Evolutionary conservation across 2,329 filamentous ascomycete genomes (phyloP), one percentile per base, ranked within the genome.

Genomic region (Eutypa lata): DNA sequence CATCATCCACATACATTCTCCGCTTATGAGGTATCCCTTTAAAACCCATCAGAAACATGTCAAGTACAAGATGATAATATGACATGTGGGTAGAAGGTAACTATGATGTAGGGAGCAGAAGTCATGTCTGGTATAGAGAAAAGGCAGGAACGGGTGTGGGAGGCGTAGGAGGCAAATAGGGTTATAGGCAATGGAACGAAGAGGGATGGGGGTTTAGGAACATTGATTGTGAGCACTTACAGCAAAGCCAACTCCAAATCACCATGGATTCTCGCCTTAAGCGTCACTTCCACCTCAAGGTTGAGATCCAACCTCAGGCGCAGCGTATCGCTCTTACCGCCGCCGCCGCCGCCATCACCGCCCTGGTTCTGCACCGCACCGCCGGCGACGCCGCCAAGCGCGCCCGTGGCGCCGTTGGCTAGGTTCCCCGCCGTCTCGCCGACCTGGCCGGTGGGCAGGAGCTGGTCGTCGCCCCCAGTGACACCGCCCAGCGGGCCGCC

Each of bases 211-310:
- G 28, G 54, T 10, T 31, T 31, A 50, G 50, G 16, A 45, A 16
- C 11, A 48, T n/a, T n/a, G n/a, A n/a, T n/a, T n/a, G n/a, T 50
- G 13, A 11, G 50, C 47, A 76, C 78, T 71, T 73, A 82, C 78
- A 82, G 72, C 61, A 94, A 78, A 58, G 86, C 87, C 59, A 94
- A 71, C 47, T 88, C 90, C 58, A 95, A 73, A 75, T 95, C 91
- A 67, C 91, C 91, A 61, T 91, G 86, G 61, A 94, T 92, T 71
- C 87, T 87, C 21, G 90, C 90, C 78, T 94, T 94, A 54, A 94
- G 80, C 64, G 91, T 88, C 58, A 94, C 89, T 71, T 94, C 90
- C 51, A 94, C 82, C 63, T 94, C 90, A 53, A 94, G 76, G 70
- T 94, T 94, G 55, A 91, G 78, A 66, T 94, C 90, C 18, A 93